Base-by-base conservation (phyloP, 306 rosid genomes). In the Fragaria nilgerrensis region DNA sequence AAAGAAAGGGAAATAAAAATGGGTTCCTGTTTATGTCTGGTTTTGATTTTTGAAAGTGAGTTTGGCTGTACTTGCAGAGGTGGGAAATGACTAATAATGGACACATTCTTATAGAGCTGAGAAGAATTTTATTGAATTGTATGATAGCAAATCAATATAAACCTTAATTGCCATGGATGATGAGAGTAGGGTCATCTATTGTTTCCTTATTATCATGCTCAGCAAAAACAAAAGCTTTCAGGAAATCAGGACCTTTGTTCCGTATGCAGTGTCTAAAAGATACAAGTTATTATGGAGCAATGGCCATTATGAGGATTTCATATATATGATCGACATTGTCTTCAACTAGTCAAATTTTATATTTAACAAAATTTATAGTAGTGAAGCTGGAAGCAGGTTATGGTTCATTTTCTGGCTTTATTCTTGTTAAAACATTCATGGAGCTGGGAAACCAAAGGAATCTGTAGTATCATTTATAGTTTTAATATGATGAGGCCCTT, bases 171-270 rank as follows among this genome's bases (percentile, higher is more conserved):
- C 70, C 73, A 53, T 76, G 25, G 69, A 59, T 70, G 36, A 67
- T 68, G 13, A 77, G 63, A 64, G 64, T 74, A 69, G 74, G 80
- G 74, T 70, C 72, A 37, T 25, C 7, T 78, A 20, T 27, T 70
- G 69, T 29, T 67, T 29, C 68, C 65, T 27, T 34, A 62, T 39
- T 68, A 59, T 48, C 61, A 49, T 49, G 55, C 14, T 41, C 44
- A 75, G 41, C 32, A 62, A 61, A 43, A 75, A 44, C 70, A 75
- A 29, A 43, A 61, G 64, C 58, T 15, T 23, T 50, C 56, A 17
- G 36, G 36, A 32, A 32, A 32, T 32, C 36, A 32, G 75, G 27
- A 29, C 36, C 43, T 49, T 37, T 15, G 58, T 9, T 23, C 19
- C 16, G 49, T 47, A 12, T 43, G 5, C 5, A 63, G 68, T 70